Percentiles rank a stretch among this genome's conserved stretches.
Evolutionary conservation across 768 basidiomycete genomes (phyloP).

Genomic region (Amyloporia xantha): DNA sequence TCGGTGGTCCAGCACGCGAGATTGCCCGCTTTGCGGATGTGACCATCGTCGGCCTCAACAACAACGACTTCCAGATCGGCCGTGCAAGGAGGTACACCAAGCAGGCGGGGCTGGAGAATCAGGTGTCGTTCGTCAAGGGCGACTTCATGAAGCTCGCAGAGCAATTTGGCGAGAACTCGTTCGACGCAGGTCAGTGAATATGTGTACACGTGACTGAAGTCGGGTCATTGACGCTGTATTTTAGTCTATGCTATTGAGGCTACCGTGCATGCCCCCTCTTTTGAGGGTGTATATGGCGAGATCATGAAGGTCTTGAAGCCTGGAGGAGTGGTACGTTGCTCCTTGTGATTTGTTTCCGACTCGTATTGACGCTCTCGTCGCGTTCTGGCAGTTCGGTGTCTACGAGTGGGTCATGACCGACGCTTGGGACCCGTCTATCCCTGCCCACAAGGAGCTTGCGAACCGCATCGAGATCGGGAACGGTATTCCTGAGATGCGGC

Average conservation of each 20-base stretch:
- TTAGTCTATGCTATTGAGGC: constrained; percentile 96
- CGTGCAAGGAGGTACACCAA: constrained; percentile 82
- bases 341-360: neutral
- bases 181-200: constrained; percentile 85
- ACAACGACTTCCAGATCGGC: constrained; percentile 91
- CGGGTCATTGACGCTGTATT: neutral
- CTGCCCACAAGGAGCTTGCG: constrained; percentile 83
- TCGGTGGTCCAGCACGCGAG: constrained; percentile 94
- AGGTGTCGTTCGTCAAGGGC: constrained; percentile 81
- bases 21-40: constrained; percentile 90
- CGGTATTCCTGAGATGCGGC: constrained; percentile 97
- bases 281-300: constrained; percentile 92
- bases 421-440: constrained; percentile 78
- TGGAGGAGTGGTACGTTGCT: constrained; percentile 77
- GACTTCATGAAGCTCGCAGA: constrained; percentile 95
- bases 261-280: constrained; percentile 92
- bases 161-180: constrained; percentile 86
- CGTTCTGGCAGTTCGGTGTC: constrained; percentile 73
- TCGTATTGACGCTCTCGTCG: neutral
- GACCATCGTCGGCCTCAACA: constrained; percentile 82
- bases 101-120: constrained; percentile 64
- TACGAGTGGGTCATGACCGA: constrained; percentile 99
- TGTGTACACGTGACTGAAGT: neutral
- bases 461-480: constrained; percentile 93
- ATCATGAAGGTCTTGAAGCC: constrained; percentile 94